These are phyloP conservation scores for Tubosaeta brunneosetosa DNA, from an alignment of 768 basidiomycete species.

Conservation along the genomic window DNA sequence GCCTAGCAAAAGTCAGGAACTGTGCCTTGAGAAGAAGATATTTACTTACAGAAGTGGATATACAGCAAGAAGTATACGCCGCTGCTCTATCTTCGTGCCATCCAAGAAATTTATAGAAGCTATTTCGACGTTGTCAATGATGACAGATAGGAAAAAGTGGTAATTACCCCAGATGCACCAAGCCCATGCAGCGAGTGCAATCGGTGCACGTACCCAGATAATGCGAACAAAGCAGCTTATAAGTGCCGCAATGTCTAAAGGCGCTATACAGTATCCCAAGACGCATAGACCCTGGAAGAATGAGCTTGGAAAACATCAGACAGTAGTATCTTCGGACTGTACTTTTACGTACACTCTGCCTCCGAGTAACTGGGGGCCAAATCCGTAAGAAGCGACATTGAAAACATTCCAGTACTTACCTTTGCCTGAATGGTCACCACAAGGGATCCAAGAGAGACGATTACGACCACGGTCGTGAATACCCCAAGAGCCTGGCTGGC, in stretches of 20 bases:
- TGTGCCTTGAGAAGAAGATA: neutral
- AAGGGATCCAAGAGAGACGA: slow-evolving; percentile 86
- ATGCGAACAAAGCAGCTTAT: slow-evolving; percentile 79
- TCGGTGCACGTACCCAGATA: slow-evolving; percentile 82
- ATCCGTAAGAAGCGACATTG: neutral
- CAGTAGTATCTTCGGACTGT: neutral
- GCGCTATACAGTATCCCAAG: slow-evolving; percentile 92
- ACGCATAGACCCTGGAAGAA: slow-evolving; percentile 97
- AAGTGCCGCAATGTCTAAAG: slow-evolving; percentile 85
- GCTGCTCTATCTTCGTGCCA: slow-evolving; percentile 89
- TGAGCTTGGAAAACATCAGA: slow-evolving; percentile 44
- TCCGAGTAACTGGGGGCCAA: slow-evolving; percentile 57
- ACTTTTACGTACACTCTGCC: slow-evolving; percentile 69
- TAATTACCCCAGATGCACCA: slow-evolving; percentile 96
- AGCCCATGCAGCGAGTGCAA: slow-evolving; percentile 83
- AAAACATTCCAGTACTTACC: slow-evolving; percentile 36
- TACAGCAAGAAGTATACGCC: slow-evolving; percentile 86
- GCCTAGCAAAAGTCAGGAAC: slow-evolving; percentile 36
- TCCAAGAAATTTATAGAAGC: slow-evolving; percentile 95
- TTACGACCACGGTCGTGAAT: slow-evolving; percentile 92
- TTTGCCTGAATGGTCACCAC: slow-evolving; percentile 96
- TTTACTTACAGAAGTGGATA: slow-evolving; percentile 84
- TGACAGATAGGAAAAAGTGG: neutral
- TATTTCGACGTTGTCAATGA: slow-evolving; percentile 27
- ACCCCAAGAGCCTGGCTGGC: slow-evolving; percentile 76